These are phyloP conservation scores for Austropuccinia psidii DNA, from an alignment of 1,284 basidiomycete genomes.

Conservation along the genomic window DNA sequence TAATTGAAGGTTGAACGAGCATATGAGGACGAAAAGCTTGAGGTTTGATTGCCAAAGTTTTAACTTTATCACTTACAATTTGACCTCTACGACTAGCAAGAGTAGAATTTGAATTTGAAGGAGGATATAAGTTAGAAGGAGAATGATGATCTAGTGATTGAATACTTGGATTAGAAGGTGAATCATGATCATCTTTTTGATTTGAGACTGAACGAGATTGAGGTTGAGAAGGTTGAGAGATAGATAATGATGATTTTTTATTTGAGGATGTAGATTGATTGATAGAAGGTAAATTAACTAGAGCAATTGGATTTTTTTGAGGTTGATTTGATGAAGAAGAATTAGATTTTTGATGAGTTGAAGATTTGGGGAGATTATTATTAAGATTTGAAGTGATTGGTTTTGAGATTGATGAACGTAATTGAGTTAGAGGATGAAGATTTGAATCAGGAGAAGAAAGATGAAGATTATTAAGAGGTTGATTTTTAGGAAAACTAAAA, in stretches of 20 bases:
- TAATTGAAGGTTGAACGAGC: constrained; percentile 10
- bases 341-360: not conserved
- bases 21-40: constrained; percentile 16
- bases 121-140: not conserved
- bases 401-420: constrained; percentile 13
- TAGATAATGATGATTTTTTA: not conserved
- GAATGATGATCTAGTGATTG: not conserved
- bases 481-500: too few relatives aligned
- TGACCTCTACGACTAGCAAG: constrained; percentile 18
- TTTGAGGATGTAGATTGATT: not conserved
- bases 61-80: constrained; percentile 12
- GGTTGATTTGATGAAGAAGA: not conserved
- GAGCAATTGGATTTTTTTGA: not conserved
- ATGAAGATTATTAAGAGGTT: too few relatives aligned
- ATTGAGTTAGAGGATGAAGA: not conserved
- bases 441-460: not conserved
- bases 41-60: not conserved
- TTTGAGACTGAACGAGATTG: not conserved
- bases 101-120: not conserved
- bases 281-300: not conserved
- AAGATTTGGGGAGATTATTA: not conserved
- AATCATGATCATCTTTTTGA: not conserved
- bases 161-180: not conserved
- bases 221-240: not conserved
- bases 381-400: not conserved